These are phyloP conservation scores for Fusarium sp. DNA, from an alignment of 2,329 filamentous ascomycete genomes.

Conservation along the genomic window DNA sequence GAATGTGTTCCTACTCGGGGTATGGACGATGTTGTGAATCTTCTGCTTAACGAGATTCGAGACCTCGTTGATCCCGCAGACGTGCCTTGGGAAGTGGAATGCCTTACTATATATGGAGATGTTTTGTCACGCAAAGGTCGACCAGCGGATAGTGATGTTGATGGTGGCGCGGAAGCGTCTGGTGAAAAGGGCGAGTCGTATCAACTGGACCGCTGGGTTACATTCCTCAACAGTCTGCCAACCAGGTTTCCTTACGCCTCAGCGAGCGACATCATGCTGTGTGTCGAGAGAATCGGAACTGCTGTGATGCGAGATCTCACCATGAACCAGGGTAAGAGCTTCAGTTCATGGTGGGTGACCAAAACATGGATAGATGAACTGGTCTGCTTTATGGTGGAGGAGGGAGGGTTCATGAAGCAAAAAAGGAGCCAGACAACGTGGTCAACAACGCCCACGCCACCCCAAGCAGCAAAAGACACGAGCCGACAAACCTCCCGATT, in stretches of 20 bases:
- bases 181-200: constrained; percentile 61
- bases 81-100: constrained; percentile 73
- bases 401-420: constrained; percentile 85
- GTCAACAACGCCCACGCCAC: constrained; percentile 45
- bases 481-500: constrained; percentile 54
- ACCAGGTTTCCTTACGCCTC: constrained; percentile 79
- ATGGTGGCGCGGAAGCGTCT: constrained; percentile 46
- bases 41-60: constrained; percentile 75
- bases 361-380: constrained; percentile 98
- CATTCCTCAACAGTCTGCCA: constrained; percentile 76
- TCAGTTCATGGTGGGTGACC: constrained; percentile 93
- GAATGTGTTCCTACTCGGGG: constrained; percentile 71
- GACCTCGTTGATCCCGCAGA: constrained; percentile 76
- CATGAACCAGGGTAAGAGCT: constrained; percentile 80
- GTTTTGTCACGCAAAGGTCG: constrained; percentile 61
- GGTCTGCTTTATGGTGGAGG: constrained; percentile 88
- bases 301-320: constrained; percentile 85
- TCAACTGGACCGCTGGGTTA: constrained; percentile 82
- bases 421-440: constrained; percentile 55
- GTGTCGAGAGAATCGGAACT: constrained; percentile 79
- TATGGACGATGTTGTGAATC: constrained; percentile 74
- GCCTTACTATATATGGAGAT: constrained; percentile 70
- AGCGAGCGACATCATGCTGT: constrained; percentile 79
- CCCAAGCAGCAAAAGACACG: constrained; percentile 53
- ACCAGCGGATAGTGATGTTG: constrained; percentile 46